A percentile compares a stretch with the other conserved stretches of the same genome.
Conservation (phyloP, 805 yeast genomes). For the Hanseniaspora thailandica region DNA sequence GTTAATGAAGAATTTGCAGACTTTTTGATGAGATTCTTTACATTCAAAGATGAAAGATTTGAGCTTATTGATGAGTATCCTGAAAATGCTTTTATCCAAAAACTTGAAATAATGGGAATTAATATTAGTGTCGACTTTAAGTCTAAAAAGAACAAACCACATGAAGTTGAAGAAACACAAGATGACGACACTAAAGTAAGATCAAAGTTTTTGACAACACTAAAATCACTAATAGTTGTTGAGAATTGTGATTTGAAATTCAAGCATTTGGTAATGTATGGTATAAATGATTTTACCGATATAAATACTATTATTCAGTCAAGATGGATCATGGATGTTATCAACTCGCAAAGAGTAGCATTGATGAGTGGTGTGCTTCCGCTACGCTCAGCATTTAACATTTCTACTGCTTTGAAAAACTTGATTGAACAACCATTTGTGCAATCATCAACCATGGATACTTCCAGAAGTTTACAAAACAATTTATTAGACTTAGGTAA, state of each 20-base stretch:
- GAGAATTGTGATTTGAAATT: constrained; percentile 73
- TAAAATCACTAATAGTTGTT: constrained; percentile 75
- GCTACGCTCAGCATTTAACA: constrained; percentile 58
- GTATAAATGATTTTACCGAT: constrained; percentile 61
- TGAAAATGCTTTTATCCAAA: constrained; percentile 57
- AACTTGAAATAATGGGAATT: constrained; percentile 48
- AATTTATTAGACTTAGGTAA: constrained; percentile 65
- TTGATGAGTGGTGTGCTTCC: constrained; percentile 79
- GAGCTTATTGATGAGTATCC: constrained; percentile 47
- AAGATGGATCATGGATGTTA: constrained; percentile 84
- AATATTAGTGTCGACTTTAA: constrained; percentile 72
- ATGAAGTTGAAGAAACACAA: constrained; percentile 65
- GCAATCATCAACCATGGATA: constrained; percentile 59
- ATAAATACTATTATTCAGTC: constrained; percentile 45
- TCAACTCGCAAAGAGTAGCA: constrained; percentile 66
- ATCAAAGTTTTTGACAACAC: constrained; percentile 46
- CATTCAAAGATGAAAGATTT: constrained; percentile 63
- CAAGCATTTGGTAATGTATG: constrained; percentile 53
- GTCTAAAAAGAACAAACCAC: constrained; percentile 76
- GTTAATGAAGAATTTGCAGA: constrained; percentile 91
- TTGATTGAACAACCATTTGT: constrained; percentile 59
- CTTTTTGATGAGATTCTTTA: constrained; percentile 66
- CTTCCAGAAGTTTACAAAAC: constrained; percentile 57
- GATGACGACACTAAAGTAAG: constrained; percentile 53
- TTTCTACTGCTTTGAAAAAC: constrained; percentile 68